These are phyloP conservation scores for Phyllosticta citribraziliensis DNA, from an alignment of 2,329 filamentous ascomycete genomes.

Conservation along the genomic window DNA sequence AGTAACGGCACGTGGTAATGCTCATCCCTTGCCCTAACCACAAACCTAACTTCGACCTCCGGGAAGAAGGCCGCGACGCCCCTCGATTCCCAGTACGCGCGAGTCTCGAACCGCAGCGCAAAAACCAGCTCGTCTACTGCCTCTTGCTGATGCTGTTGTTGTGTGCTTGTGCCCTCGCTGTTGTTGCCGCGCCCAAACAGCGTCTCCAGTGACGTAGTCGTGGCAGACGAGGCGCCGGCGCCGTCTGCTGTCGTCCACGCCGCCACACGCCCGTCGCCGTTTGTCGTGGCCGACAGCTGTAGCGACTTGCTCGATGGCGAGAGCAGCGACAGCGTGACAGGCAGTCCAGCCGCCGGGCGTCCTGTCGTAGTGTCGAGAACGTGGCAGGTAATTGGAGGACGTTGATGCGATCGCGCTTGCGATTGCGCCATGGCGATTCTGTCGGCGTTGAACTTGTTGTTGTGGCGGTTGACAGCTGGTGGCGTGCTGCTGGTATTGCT, in stretches of 20 bases:
- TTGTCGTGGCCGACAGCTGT: slow-evolving; percentile 42
- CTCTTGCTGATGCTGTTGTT: slow-evolving; percentile 8
- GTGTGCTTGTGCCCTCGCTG: neutral
- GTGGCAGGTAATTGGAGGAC: slow-evolving; percentile 68
- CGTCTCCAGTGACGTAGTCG: neutral
- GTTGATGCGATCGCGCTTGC: neutral
- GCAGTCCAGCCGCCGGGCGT: slow-evolving; percentile 55
- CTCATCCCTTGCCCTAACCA: slow-evolving; percentile 42
- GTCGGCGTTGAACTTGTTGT: neutral
- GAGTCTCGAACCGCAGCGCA: slow-evolving; percentile 65
- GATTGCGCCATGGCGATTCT: neutral
- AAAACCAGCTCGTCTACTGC: slow-evolving; percentile 43
- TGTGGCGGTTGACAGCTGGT: neutral
- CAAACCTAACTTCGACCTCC: slow-evolving; percentile 46
- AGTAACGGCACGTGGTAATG: slow-evolving; percentile 73
- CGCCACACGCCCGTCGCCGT: slow-evolving; percentile 65
- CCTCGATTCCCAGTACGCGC: slow-evolving; percentile 55
- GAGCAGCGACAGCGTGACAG: slow-evolving; percentile 51
- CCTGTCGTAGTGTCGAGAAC: slow-evolving; percentile 74
- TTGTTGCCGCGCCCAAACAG: slow-evolving; percentile 6
- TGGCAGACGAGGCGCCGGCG: slow-evolving; percentile 2
- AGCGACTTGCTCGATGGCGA: slow-evolving; percentile 24
- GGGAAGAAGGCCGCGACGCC: slow-evolving; percentile 47
- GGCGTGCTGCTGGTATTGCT: neutral
- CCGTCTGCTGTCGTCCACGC: slow-evolving; percentile 43